These are phyloP conservation scores for Chenopodium quinoa DNA, from an alignment of 148 eudicot species.

Conservation along the genomic window DNA sequence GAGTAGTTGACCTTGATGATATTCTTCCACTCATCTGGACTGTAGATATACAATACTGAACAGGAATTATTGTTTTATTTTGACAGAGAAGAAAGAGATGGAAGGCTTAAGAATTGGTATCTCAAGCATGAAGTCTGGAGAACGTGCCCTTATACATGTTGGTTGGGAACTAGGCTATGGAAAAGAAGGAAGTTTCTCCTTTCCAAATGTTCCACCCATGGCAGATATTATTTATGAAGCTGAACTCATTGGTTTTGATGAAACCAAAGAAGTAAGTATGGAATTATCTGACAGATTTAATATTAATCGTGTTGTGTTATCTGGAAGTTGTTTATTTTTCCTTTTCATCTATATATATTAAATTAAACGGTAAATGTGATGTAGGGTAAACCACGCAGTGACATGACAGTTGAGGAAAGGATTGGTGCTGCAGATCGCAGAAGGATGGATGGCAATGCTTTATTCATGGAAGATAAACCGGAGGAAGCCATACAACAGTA, in stretches of 20 bases:
- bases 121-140: conserved; percentile 86
- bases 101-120: conserved; percentile 81
- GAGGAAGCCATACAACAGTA: conserved; percentile 98
- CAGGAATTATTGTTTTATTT: conserved; percentile 11
- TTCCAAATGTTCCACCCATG: conserved; percentile 96
- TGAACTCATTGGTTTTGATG: conserved; percentile 95
- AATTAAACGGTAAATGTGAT: background rate
- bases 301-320: background rate
- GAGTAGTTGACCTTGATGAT: background rate
- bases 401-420: conserved; percentile 99
- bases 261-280: conserved; percentile 87
- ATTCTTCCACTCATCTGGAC: background rate
- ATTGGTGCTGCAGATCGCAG: conserved; percentile 91
- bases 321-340: background rate
- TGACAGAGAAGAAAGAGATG: conserved; percentile 88
- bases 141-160: conserved; percentile 81
- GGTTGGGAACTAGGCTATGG: conserved; percentile 94
- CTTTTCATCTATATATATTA: background rate
- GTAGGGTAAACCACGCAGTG: conserved; percentile 93
- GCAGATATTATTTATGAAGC: conserved; percentile 90
- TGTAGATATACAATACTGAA: background rate
- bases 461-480: conserved; percentile 86
- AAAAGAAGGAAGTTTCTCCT: conserved; percentile 93
- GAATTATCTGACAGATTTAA: background rate
- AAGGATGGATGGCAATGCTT: conserved; percentile 96